phyloP scores from a whole-genome alignment of 306 rosid species.

The Cercis canadensis region DNA sequence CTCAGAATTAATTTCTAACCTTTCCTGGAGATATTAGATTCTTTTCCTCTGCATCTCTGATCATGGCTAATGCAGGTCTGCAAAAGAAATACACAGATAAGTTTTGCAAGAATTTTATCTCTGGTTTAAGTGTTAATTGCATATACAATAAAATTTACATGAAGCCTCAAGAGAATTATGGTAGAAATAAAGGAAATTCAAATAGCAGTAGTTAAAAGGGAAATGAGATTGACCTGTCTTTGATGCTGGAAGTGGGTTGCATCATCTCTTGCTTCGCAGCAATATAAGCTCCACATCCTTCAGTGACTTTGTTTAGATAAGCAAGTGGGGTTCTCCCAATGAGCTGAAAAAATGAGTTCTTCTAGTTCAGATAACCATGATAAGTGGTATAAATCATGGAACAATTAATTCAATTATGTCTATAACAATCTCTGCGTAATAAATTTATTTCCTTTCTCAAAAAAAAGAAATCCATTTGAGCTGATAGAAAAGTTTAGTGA shows the following conservation, averaged over 20 bases:
- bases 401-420: too few relatives aligned
- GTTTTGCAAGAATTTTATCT: background rate
- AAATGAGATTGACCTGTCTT: constrained; percentile 72
- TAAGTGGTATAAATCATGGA: background rate
- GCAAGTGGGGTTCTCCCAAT: constrained; percentile 92
- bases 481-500: too few relatives aligned
- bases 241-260: constrained; percentile 96
- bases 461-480: too few relatives aligned
- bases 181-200: background rate
- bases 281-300: constrained; percentile 92
- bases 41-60: constrained; percentile 57
- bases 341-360: constrained; percentile 55
- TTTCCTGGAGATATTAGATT: constrained; percentile 60
- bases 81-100: constrained; percentile 2
- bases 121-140: too few relatives aligned
- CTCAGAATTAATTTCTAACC: constrained; percentile 37
- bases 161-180: background rate
- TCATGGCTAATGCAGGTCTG: constrained; percentile 64
- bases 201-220: background rate
- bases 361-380: background rate
- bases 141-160: background rate
- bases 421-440: too few relatives aligned
- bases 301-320: constrained; percentile 89
- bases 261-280: constrained; percentile 99
- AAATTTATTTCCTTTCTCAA: too few relatives aligned